Evolutionary conservation across 305 asterid genomes (phyloP).

Genomic region (Andrographis paniculata): DNA sequence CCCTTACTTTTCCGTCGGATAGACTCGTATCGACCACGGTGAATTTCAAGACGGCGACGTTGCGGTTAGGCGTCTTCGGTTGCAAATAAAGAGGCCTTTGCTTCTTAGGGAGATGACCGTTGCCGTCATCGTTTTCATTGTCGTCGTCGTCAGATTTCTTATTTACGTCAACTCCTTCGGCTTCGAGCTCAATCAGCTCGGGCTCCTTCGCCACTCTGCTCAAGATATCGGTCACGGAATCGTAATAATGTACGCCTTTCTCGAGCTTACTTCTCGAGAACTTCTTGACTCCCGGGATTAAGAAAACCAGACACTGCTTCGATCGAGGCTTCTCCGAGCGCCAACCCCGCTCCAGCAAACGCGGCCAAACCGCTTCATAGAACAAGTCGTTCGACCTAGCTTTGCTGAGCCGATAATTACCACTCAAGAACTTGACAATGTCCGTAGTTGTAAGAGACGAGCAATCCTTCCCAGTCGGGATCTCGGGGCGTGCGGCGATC

Average conservation of each 20-base stretch:
- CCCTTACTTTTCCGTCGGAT: conserved; percentile 41
- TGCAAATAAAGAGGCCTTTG: conserved; percentile 49
- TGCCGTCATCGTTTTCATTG: conserved; percentile 32
- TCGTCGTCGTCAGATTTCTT: conserved; percentile 22
- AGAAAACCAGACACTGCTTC: conserved; percentile 43
- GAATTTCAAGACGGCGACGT: conserved; percentile 32
- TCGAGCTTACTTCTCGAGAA: conserved; percentile 43
- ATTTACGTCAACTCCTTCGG: conserved; percentile 28
- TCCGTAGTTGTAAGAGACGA: conserved; percentile 48
- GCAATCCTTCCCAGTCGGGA: conserved; percentile 59
- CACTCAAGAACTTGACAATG: conserved; percentile 46
- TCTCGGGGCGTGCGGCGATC: conserved; percentile 31
- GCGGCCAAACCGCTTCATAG: conserved; percentile 89
- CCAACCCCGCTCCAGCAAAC: conserved; percentile 76
- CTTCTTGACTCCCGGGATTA: conserved; percentile 50
- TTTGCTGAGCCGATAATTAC: conserved; percentile 62
- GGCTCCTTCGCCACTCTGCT: conserved; percentile 69
- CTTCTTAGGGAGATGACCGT: conserved; percentile 28
- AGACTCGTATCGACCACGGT: conserved; percentile 63
- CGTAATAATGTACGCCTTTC: conserved; percentile 60
- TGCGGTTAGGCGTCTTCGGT: conserved; percentile 50
- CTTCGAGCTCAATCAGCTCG: conserved; percentile 42
- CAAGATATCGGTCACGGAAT: conserved; percentile 60
- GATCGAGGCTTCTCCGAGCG: conserved; percentile 51
- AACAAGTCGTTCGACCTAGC: conserved; percentile 57